A percentile compares a stretch with the other conserved stretches of the same genome.
Conservation (phyloP, 345 rosid species). For the Trapa bicornis region DNA sequence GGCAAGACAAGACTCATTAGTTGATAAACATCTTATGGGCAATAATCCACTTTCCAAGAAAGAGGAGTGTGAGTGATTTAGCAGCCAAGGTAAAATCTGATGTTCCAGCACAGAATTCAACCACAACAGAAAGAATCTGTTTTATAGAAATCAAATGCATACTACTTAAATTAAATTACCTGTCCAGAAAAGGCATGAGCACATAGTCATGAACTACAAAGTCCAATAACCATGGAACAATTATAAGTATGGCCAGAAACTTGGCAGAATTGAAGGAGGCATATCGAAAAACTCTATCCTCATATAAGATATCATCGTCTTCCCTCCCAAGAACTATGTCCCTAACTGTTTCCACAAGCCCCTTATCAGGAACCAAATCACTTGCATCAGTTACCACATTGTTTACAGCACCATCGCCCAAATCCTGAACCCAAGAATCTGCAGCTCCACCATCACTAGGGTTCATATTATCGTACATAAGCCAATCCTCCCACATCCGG, state of each 20-base stretch:
- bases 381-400: conserved; percentile 15
- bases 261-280: conserved; percentile 85
- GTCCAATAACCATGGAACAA: conserved; percentile 80
- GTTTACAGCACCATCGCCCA: conserved; percentile 16
- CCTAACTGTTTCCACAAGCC: conserved; percentile 52
- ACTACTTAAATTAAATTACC: conserved; percentile 27
- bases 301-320: conserved; percentile 74
- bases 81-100: background rate
- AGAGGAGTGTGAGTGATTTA: background rate
- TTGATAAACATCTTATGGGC: background rate
- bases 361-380: conserved; percentile 40
- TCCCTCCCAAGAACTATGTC: conserved; percentile 68
- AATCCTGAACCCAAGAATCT: conserved; percentile 4
- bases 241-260: conserved; percentile 62
- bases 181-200: conserved; percentile 89
- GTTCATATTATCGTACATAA: conserved; percentile 36
- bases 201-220: conserved; percentile 83
- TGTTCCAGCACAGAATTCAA: background rate
- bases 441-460: conserved; percentile 36
- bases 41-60: background rate
- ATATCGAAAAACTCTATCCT: conserved; percentile 77
- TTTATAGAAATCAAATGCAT: background rate
- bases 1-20: conserved; percentile 3
- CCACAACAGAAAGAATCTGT: background rate
- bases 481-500: conserved; percentile 95